Percentiles rank a stretch among this genome's conserved stretches.
Evolutionary conservation across 1,139 yeast genomes (phyloP).

Genomic region (Yamadazyma diospyri): DNA sequence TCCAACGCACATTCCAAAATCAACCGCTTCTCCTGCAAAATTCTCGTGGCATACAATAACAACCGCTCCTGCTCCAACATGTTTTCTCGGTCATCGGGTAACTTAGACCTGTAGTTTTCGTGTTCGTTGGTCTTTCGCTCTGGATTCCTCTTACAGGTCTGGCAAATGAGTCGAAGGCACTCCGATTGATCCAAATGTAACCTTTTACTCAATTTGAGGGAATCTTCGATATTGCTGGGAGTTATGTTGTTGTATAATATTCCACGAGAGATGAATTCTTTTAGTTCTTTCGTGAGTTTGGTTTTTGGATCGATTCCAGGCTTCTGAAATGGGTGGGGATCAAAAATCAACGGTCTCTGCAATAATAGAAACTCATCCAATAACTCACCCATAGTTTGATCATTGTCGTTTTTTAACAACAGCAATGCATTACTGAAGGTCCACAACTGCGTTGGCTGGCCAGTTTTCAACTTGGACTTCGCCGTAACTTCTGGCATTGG

Average conservation of each 20-base stretch:
- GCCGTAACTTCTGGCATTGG: constrained; percentile 9
- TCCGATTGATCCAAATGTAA: constrained; percentile 39
- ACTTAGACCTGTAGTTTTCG: constrained; percentile 24
- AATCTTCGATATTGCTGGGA: constrained; percentile 29
- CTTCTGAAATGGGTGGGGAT: constrained; percentile 33
- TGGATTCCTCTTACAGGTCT: constrained; percentile 37
- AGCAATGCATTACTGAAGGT: constrained; percentile 41
- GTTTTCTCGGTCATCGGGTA: constrained; percentile 35
- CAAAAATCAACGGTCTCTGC: constrained; percentile 28
- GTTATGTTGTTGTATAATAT: constrained; percentile 36
- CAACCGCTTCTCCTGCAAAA: constrained; percentile 46
- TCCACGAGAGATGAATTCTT: constrained; percentile 38
- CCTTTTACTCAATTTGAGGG: constrained; percentile 33
- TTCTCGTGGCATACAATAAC: constrained; percentile 27
- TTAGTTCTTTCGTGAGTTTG: constrained; percentile 10
- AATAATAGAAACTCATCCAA: constrained; percentile 43
- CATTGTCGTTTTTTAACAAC: constrained; percentile 29
- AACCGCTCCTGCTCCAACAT: constrained; percentile 28
- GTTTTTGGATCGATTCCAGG: constrained; percentile 1
- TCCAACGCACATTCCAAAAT: constrained; percentile 38
- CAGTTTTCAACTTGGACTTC: constrained; percentile 8
- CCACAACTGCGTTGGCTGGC: constrained; percentile 41
- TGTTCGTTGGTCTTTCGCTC: constrained; percentile 20
- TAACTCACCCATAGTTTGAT: constrained; percentile 34
- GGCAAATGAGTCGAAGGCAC: constrained; percentile 43